These are phyloP conservation scores for Zasmidium cellare DNA, from an alignment of 2,329 filamentous ascomycete species.

Conservation along the genomic window DNA sequence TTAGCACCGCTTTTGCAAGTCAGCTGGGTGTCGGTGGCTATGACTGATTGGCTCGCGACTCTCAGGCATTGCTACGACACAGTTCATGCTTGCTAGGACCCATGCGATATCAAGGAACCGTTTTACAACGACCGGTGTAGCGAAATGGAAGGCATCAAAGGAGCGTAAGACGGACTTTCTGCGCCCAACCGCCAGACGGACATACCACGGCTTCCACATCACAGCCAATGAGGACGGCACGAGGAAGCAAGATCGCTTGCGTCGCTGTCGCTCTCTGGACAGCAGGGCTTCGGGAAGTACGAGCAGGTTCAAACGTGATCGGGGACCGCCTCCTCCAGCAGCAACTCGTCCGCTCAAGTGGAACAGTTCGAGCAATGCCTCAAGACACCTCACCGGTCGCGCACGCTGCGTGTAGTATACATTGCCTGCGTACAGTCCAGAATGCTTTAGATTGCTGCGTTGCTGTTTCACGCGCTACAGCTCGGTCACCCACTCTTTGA, in stretches of 20 bases:
- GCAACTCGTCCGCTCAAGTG: no score
- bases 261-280: no score
- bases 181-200: no score
- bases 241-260: no score
- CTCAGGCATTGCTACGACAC: conserved; percentile 16
- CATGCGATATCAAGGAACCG: conserved; percentile 11
- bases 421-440: background rate
- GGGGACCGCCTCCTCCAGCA: no score
- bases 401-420: background rate
- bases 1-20: conserved; percentile 95
- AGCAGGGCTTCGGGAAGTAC: no score
- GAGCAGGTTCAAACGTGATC: no score
- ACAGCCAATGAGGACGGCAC: no score
- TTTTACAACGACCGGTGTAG: background rate
- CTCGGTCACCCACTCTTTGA: conserved; percentile 4
- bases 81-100: conserved; percentile 16
- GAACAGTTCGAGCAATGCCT: no score
- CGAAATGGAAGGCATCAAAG: background rate
- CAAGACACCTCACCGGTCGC: no score
- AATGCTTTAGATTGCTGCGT: conserved; percentile 3
- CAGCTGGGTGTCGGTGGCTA: conserved; percentile 61
- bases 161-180: no score
- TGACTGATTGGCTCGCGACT: conserved; percentile 27
- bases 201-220: no score
- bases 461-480: background rate